These are phyloP conservation scores for Phytophthora hybrid DNA, from an alignment of 352 stramenopile genomes.

Conservation along the genomic window DNA sequence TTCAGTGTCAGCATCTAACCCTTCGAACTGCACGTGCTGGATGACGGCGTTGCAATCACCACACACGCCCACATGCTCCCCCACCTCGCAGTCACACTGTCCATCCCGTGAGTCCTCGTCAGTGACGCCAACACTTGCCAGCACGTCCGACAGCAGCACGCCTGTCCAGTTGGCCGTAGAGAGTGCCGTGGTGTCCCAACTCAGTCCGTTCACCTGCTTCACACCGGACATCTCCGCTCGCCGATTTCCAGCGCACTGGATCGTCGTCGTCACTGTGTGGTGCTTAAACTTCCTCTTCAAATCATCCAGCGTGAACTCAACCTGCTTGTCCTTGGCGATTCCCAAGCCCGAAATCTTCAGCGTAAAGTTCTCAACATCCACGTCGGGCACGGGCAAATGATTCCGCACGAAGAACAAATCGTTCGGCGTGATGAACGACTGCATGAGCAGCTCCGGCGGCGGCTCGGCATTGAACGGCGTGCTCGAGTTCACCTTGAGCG, in stretches of 20 bases:
- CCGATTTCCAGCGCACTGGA: slow-evolving; percentile 98
- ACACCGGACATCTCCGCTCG: slow-evolving; percentile 94
- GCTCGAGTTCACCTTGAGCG: slow-evolving; percentile 93
- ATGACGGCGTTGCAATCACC: slow-evolving; percentile 75
- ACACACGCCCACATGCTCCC: slow-evolving; percentile 62
- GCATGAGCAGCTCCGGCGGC: slow-evolving; percentile 91
- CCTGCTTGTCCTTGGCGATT: slow-evolving; percentile 50
- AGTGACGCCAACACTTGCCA: slow-evolving; percentile 88
- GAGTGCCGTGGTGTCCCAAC: slow-evolving; percentile 91
- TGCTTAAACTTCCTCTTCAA: slow-evolving; percentile 95
- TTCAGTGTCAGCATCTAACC: slow-evolving; percentile 82
- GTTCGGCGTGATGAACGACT: slow-evolving; percentile 96
- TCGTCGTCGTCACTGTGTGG: slow-evolving; percentile 92
- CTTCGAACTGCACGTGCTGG: slow-evolving; percentile 89
- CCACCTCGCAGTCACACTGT: slow-evolving; percentile 61
- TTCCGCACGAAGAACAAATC: slow-evolving; percentile 98
- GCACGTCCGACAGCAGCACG: slow-evolving; percentile 93
- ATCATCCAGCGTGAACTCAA: slow-evolving; percentile 80
- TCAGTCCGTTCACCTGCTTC: slow-evolving; percentile 89
- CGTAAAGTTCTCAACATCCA: slow-evolving; percentile 68
- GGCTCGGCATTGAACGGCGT: slow-evolving; percentile 97
- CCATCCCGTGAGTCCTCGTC: slow-evolving; percentile 67
- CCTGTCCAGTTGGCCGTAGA: slow-evolving; percentile 97
- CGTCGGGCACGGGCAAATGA: slow-evolving; percentile 96
- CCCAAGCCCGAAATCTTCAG: slow-evolving; percentile 79